Evolutionary conservation across 2,329 filamentous ascomycete genomes (phyloP).

Genomic region (Diaporthe sp.): DNA sequence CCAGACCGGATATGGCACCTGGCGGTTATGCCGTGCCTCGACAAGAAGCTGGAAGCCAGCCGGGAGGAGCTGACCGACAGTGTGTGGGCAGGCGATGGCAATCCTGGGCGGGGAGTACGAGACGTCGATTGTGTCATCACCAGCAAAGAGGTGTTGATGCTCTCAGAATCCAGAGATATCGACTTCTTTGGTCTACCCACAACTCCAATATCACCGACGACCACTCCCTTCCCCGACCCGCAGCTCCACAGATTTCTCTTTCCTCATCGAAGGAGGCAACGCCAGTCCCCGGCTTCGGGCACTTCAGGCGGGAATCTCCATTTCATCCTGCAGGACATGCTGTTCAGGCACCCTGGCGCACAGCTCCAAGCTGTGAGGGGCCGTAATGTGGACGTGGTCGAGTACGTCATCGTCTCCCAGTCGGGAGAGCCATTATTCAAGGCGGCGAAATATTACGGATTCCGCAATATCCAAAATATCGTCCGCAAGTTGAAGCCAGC

Average conservation of each 20-base stretch:
- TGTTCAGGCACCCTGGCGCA: conserved; percentile 79
- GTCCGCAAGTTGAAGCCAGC: conserved; percentile 92
- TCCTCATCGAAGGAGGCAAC: conserved; percentile 60
- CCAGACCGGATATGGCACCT: conserved; percentile 93
- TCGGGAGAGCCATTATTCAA: conserved; percentile 75
- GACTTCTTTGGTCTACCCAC: conserved; percentile 80
- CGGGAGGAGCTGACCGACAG: conserved; percentile 90
- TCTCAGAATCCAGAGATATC: conserved; percentile 84
- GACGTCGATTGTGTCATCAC: conserved; percentile 99
- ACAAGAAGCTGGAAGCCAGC: conserved; percentile 98
- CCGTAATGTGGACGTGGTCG: conserved; percentile 91
- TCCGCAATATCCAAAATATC: conserved; percentile 98
- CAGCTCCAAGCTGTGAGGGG: conserved; percentile 80
- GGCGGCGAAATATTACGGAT: conserved; percentile 94
- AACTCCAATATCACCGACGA: conserved; percentile 61
- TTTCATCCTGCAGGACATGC: conserved; percentile 84
- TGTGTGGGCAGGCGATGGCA: conserved; percentile 73
- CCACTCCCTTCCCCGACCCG: conserved; percentile 79
- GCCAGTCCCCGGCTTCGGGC: conserved; percentile 72
- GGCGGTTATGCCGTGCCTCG: conserved; percentile 98
- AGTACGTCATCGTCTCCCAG: conserved; percentile 78
- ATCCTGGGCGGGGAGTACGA: conserved; percentile 72
- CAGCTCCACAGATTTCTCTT: conserved; percentile 82
- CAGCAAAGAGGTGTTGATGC: conserved; percentile 91
- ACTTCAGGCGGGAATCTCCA: conserved; percentile 91